phyloP scores from a whole-genome alignment of 192 early-diverging fungal genomes.

The Entophlyctis helioformis region DNA sequence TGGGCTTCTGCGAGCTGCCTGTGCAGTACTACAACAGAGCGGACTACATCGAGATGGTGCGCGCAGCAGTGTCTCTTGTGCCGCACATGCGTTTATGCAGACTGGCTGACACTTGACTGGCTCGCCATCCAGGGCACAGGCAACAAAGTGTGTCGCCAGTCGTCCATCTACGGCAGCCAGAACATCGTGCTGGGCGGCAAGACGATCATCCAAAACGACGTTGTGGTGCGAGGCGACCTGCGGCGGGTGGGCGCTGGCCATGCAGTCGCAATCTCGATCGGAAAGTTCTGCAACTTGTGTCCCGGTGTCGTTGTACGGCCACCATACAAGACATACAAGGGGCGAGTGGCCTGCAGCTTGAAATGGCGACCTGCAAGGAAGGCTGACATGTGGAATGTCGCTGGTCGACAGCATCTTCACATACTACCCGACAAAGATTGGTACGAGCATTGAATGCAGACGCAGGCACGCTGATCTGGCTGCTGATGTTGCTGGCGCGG shows the following conservation, averaged over 20 bases:
- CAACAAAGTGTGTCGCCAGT: constrained; percentile 89
- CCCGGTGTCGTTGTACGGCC: constrained; percentile 72
- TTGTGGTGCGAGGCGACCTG: constrained; percentile 90
- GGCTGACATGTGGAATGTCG: too few species aligned
- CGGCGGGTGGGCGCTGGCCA: constrained; percentile 74
- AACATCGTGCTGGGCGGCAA: constrained; percentile 96
- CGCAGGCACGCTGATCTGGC: too few species aligned
- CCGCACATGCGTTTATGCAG: background rate
- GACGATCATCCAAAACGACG: constrained; percentile 85
- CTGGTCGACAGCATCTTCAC: constrained; percentile 60
- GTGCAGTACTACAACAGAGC: constrained; percentile 68
- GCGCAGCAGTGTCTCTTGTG: background rate
- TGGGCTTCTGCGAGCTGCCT: too few species aligned
- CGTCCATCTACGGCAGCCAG: constrained; percentile 85
- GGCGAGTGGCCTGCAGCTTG: constrained; percentile 19
- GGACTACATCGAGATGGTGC: constrained; percentile 94
- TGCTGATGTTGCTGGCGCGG: too few species aligned
- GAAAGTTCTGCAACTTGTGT: constrained; percentile 76
- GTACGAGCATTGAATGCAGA: too few species aligned
- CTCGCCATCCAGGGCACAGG: constrained; percentile 67
- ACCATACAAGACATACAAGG: constrained; percentile 91
- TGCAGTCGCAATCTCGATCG: constrained; percentile 82
- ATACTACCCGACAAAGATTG: constrained; percentile 96
- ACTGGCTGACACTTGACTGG: background rate
- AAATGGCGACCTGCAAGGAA: too few species aligned